Base-by-base conservation (phyloP, 2,329 filamentous ascomycete genomes). In the Fusarium drepaniforme region DNA sequence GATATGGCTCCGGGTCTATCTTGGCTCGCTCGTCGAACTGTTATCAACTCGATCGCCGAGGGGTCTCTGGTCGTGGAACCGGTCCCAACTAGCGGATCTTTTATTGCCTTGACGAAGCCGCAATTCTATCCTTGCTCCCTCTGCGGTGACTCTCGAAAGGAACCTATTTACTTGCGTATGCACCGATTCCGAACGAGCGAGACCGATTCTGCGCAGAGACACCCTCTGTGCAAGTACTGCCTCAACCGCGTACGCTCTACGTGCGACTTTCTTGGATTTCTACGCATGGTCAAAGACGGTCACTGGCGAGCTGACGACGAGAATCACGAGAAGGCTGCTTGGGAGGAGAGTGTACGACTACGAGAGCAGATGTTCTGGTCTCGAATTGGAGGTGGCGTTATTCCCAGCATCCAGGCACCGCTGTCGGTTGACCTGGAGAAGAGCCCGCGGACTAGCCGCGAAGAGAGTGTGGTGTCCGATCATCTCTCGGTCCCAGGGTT, bases 281-380 rank as follows among this genome's bases (percentile, higher is more conserved):
- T 99, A 66, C 90, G 96, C 56, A 94, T 98, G 84, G 90, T 98
- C 68, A 94, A 96, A 76, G 96, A 98, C 78, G 97, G 97, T 3
- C 93, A 98, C 79, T 97, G 97, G 92, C 91, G 94, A 61, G 92
- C 93, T 15, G 94, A 96, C 57, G 94, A 93, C 67, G 90, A 93
- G 44, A 94, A 97, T 60, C 94, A 95, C 38, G 94, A 97, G 83
- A 94, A 93, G 80, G 90, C 91, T 33, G 95, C 95, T 0, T 99
- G 97, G 97, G 96, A 98, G 81, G 97, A 99, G 85, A 95, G 95
- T 67, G 93, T 98, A 13, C 91, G 93, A 35, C 84, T 98, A 58
- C 89, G 97, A 61, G 97, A 99, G 82, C 92, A 96, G 77, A 98
- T 99, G 93, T 99, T 99, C 82, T 99, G 97, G 97, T 91, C 94